Base-by-base conservation (phyloP, 2,329 filamentous ascomycete species). In the Ceratocystis variospora region DNA sequence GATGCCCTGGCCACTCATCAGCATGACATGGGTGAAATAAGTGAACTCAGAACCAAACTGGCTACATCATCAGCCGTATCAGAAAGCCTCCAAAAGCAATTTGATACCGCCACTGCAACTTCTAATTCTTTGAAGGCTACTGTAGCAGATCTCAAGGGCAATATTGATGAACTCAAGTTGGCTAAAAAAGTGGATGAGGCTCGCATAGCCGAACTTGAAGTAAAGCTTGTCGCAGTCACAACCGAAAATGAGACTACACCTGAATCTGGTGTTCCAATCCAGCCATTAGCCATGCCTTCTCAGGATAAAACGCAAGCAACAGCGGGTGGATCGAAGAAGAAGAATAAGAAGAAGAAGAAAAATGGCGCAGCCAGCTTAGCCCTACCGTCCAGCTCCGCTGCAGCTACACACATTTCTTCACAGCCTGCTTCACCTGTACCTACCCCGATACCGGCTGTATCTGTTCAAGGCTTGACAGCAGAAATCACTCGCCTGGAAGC, bases 331-430 rank as follows among this genome's bases (percentile, higher is more conserved):
- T 72, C 72, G 0, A 79, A 79, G 68, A 83, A 81, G 68, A 93
- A 91, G 77, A 95, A 90, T 76, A 95, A 91, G 70, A 89, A 89
- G 74, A 96, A 93, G 79, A 96, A 95, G 81, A 93, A 92, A 78
- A 84, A 83, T 19, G 83, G 80, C 41, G 84, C 82, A 69, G 74
- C 74, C 5, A 74, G 79, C 65, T 71, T 76, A 4, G 73, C 76
- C 3, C 68, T 73, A 15, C 8, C n/a, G 5, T 31, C 64, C 15
- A 3, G 37, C 2, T 62, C 59, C 50, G 72, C 1, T 72, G 72
- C n/a, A 7, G 61, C 55, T 8, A 64, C 62, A 19, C 62, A 64
- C 19, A 45, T 44, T 19, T 45, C 25, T n/a, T 68, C 61, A 19
- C 65, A 62, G 15, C 59, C 48, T 7, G 61, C 44, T 28, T 64